Base-by-base conservation (phyloP, 2,329 filamentous ascomycete species). In the Colletotrichum echinochloae region DNA sequence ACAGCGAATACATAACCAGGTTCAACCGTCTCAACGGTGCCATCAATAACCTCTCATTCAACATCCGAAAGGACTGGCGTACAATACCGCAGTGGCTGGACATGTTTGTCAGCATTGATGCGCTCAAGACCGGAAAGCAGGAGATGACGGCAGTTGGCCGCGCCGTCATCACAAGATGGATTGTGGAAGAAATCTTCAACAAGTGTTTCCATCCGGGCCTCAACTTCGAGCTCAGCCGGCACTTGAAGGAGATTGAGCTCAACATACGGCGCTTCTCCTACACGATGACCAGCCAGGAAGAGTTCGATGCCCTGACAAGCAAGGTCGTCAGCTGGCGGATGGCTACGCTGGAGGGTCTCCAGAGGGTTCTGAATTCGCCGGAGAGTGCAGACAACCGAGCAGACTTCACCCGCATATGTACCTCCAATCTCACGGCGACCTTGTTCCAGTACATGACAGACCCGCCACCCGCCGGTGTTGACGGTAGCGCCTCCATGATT, bases 141-240 rank as follows among this genome's bases (percentile, higher is more conserved):
- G 96, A 99, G 81, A 99, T 99, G 96, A 98, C 94, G 8, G 95
- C 95, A 6, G 92, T 97, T 30, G 96, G 96, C 20, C 90, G 95
- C 64, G 94, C 95, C 16, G 90, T 95, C 73, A 94, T 99, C 75
- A 93, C 93, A 35, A 89, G 91, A 71, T 99, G 95, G 94, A 83
- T 99, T 7, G 91, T 95, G 30, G 94, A 97, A 56, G 94, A 97
- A 77, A 89, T 98, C 52, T 97, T 98, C 79, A 91, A 97, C 79
- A 91, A 91, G 64, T 95, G 92, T 81, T 98, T 99, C 83, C 96
- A 99, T 78, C 96, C 96, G 0, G 91, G 91, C 12, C 86, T 99
- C 16, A 94, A 98, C 62, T 85, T 89, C 0, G 85, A 86, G 12
- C 85, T 98, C 30, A 97, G 94, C 74, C 85, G 87, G 16, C 90